Evolutionary conservation across 495 filamentous ascomycete genomes (phyloP), one percentile per base, ranked within the genome.

Genomic region (Penicillium arizonense): DNA sequence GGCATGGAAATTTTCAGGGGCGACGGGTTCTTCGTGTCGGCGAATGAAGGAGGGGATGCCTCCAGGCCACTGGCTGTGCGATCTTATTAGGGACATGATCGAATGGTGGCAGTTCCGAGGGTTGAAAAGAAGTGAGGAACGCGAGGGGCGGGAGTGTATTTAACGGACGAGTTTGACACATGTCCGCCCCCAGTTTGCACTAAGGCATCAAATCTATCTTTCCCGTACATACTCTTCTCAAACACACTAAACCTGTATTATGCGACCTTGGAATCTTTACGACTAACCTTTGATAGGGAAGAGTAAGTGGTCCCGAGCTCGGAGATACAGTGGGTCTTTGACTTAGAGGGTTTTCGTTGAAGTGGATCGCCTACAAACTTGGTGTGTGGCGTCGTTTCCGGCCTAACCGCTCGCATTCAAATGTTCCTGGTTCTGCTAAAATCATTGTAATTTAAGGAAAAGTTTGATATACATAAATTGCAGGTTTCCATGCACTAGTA

Each of bases 11-110:
- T 39, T 32, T 3, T 49, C 23, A 34, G 5, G 14, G 36, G 36
- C 36, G 10, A 55, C 45, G 23, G 16, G 52, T 49, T 55, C 52
- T 20, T 49, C 44, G 21, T 49, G 52, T 49, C 38, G 52, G 52
- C 52, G 45, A 48, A 55, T 44, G 23, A 42, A 49, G 12, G 45
- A 49, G 40, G 44, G 52, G 38, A 52, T 52, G 28, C 16, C 36
- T 38, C 36, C 3, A 38, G 43, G 43, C 43, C 43, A 45, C 13
- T 45, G 43, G 43, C 26, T 45, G 7, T 45, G 43, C 14, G 24
- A 45, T 33, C n/a, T 32, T 32, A 1, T 52, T n/a, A 44, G 13
- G 16, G 50, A 23, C 35, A 33, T 52, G 50, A 44, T 44, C 16
- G 32, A 37, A 35, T 14, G 18, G 28, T 26, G 40, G 35, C 8